Percentiles rank a stretch among this genome's conserved stretches.
Conservation (phyloP, 306 rosid genomes). For the Lithocarpus polystachyus region DNA sequence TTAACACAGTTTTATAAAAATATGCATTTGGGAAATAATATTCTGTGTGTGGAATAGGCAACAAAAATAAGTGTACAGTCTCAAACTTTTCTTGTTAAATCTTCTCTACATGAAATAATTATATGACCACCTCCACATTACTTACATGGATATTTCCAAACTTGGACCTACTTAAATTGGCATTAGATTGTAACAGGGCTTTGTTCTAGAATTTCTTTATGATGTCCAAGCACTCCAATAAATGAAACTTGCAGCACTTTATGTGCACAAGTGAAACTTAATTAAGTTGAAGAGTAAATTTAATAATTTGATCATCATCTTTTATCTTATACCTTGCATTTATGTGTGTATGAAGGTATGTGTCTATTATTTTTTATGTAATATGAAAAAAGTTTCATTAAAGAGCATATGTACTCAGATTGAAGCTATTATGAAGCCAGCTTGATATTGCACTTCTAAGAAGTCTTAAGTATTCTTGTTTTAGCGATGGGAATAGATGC, state of each 20-base stretch:
- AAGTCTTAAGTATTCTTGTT: too few relatives aligned
- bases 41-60: too few relatives aligned
- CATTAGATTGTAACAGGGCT: slow-evolving; percentile 45
- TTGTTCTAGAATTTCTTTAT: slow-evolving; percentile 64
- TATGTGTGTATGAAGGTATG: too few relatives aligned
- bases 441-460: too few relatives aligned
- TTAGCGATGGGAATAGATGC: too few relatives aligned
- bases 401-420: too few relatives aligned
- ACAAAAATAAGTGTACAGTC: neutral
- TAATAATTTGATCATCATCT: neutral
- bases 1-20: neutral
- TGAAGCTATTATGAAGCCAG: too few relatives aligned
- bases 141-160: neutral
- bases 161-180: neutral
- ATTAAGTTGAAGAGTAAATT: neutral
- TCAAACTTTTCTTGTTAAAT: neutral
- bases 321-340: too few relatives aligned
- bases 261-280: neutral
- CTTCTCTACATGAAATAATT: neutral
- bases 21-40: too few relatives aligned
- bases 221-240: slow-evolving; percentile 4
- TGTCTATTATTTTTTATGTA: too few relatives aligned
- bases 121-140: neutral
- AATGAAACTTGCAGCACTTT: neutral
- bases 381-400: too few relatives aligned